Conservation (phyloP, 2,329 filamentous ascomycete species). For the Fusarium sp. region DNA sequence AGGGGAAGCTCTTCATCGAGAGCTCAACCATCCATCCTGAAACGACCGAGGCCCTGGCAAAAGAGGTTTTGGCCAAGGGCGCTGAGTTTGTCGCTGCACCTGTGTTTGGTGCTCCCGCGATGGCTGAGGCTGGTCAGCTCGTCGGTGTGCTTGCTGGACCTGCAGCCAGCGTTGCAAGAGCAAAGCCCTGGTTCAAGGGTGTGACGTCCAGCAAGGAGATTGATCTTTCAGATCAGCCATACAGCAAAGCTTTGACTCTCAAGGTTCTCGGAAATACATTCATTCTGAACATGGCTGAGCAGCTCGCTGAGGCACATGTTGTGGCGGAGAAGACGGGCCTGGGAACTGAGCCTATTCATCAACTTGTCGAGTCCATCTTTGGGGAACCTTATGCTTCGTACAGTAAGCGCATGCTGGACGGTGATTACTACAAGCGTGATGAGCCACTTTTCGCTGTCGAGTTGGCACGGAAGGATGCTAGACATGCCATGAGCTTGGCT, state of each 20-base stretch:
- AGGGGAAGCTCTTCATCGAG: constrained; percentile 84
- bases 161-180: constrained; percentile 68
- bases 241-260: constrained; percentile 76
- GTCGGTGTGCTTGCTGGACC: constrained; percentile 80
- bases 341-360: constrained; percentile 75
- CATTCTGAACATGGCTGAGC: constrained; percentile 83
- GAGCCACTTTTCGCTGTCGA: constrained; percentile 88
- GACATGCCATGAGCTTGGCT: constrained; percentile 79
- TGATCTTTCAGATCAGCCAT: constrained; percentile 76
- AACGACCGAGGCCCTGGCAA: constrained; percentile 75
- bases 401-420: constrained; percentile 77
- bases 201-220: constrained; percentile 78
- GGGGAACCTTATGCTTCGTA: constrained; percentile 82
- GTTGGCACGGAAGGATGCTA: constrained; percentile 83
- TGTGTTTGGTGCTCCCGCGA: constrained; percentile 78
- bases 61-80: constrained; percentile 68
- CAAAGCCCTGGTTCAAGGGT: constrained; percentile 77
- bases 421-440: constrained; percentile 81
- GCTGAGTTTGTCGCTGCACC: constrained; percentile 79
- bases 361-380: constrained; percentile 79
- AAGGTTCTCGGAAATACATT: constrained; percentile 92
- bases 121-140: constrained; percentile 77
- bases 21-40: constrained; percentile 91
- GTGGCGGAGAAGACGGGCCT: constrained; percentile 85
- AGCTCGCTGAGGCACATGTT: constrained; percentile 81